phyloP scores from a whole-genome alignment of 768 basidiomycete species.

The Mycena haematopus region DNA sequence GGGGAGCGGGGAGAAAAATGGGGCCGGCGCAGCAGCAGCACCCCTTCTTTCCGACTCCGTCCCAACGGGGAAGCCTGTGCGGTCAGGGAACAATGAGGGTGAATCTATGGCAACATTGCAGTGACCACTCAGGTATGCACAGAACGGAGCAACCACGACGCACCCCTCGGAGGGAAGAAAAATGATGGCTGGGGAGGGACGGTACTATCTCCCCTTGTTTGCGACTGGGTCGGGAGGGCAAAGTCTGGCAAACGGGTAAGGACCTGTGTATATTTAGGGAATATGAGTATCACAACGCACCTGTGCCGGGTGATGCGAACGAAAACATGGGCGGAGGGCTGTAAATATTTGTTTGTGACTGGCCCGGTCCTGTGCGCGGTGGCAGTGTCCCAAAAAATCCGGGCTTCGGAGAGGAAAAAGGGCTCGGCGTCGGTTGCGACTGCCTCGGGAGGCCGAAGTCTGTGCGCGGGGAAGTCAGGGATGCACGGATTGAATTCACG shows the following conservation, averaged over 20 bases:
- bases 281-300: conserved; percentile 11
- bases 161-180: no score
- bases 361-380: no score
- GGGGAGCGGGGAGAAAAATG: not conserved
- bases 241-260: conserved; percentile 3
- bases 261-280: conserved; percentile 1
- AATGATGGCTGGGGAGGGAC: no score
- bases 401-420: not conserved
- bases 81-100: not conserved
- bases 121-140: conserved; percentile 1
- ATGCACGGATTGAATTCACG: not conserved
- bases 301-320: conserved; percentile 6
- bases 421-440: not conserved
- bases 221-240: not conserved
- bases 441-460: not conserved
- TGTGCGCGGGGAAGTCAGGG: not conserved
- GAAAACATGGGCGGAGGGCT: conserved; percentile 10
- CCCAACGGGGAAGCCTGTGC: conserved; percentile 10
- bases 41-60: conserved; percentile 1
- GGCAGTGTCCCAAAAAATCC: not conserved
- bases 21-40: not conserved
- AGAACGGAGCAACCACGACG: conserved; percentile 6
- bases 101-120: conserved; percentile 5
- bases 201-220: conserved; percentile 1
- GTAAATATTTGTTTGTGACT: conserved; percentile 4